Percentiles rank a stretch among this genome's conserved stretches.
Evolutionary conservation across 2,329 filamentous ascomycete species (phyloP).

Genomic region (Dactylella cylindrospora): DNA sequence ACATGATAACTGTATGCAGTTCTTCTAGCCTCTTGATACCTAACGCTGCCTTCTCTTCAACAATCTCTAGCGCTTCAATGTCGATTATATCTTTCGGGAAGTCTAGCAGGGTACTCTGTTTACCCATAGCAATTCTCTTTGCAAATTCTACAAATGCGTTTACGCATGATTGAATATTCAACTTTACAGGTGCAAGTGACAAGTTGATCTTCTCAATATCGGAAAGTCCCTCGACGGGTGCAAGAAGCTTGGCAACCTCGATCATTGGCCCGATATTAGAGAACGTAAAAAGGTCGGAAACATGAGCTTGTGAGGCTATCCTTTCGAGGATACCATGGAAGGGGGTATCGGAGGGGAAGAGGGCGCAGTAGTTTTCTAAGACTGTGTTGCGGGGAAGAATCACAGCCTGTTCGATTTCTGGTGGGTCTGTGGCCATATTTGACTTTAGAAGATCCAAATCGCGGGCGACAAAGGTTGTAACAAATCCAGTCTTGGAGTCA

Average conservation of each 20-base stretch:
- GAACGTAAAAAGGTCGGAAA: conserved; percentile 69
- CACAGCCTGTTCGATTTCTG: conserved; percentile 65
- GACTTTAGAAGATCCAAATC: conserved; percentile 17
- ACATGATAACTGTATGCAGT: conserved; percentile 77
- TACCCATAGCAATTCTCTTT: conserved; percentile 67
- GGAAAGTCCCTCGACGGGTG: conserved; percentile 61
- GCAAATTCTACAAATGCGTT: conserved; percentile 45
- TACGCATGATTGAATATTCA: conserved; percentile 55
- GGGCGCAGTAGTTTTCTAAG: conserved; percentile 73
- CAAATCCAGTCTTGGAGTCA: conserved; percentile 25
- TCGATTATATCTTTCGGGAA: conserved; percentile 63
- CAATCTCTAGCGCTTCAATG: conserved; percentile 69
- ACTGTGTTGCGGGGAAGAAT: conserved; percentile 71
- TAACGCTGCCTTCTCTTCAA: conserved; percentile 51
- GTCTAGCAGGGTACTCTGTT: conserved; percentile 68
- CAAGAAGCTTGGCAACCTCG: conserved; percentile 71
- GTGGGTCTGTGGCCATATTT: conserved; percentile 29
- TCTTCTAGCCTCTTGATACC: conserved; percentile 68
- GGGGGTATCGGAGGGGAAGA: conserved; percentile 77
- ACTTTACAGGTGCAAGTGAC: conserved; percentile 67
- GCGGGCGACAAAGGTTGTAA: conserved; percentile 14
- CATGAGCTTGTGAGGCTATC: conserved; percentile 67
- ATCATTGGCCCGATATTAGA: conserved; percentile 66
- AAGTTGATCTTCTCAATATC: conserved; percentile 75
- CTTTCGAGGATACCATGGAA: conserved; percentile 80